A percentile compares a stretch with the other conserved stretches of the same genome.
These are phyloP conservation scores for Ophiostoma pallidulum DNA, from an alignment of 2,329 filamentous ascomycete species.

Conservation along the genomic window DNA sequence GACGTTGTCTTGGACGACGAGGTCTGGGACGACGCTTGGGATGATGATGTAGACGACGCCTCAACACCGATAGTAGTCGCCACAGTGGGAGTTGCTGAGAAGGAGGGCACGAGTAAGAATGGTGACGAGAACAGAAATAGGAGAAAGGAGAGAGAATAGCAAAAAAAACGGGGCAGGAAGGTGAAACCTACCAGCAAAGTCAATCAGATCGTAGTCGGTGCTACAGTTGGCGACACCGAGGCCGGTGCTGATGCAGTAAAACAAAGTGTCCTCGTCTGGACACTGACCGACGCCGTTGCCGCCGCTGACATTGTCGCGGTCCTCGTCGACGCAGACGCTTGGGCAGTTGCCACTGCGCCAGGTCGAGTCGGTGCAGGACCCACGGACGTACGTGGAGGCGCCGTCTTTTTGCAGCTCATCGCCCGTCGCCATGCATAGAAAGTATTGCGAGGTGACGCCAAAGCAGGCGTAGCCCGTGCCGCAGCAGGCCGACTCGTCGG, in stretches of 20 bases:
- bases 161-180: too few species aligned
- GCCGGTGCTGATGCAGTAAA: constrained; percentile 20
- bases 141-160: neutral
- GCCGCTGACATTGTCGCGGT: constrained; percentile 6
- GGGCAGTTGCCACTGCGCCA: constrained; percentile 26
- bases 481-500: constrained; percentile 25
- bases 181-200: constrained; percentile 11
- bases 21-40: neutral
- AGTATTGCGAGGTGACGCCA: constrained; percentile 20
- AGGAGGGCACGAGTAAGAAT: neutral
- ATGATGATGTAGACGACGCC: constrained; percentile 4
- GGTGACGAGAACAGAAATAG: neutral
- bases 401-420: constrained; percentile 18
- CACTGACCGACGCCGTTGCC: constrained; percentile 18
- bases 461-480: constrained; percentile 29
- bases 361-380: constrained; percentile 26
- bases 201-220: constrained; percentile 16
- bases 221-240: constrained; percentile 12
- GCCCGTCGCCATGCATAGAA: constrained; percentile 24
- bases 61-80: constrained; percentile 18
- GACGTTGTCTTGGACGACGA: neutral
- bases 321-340: constrained; percentile 24
- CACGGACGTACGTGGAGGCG: constrained; percentile 22
- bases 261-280: constrained; percentile 16
- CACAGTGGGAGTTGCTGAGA: constrained; percentile 11